Base-by-base conservation (phyloP, 805 yeast species). In the Candida chauliodis region DNA sequence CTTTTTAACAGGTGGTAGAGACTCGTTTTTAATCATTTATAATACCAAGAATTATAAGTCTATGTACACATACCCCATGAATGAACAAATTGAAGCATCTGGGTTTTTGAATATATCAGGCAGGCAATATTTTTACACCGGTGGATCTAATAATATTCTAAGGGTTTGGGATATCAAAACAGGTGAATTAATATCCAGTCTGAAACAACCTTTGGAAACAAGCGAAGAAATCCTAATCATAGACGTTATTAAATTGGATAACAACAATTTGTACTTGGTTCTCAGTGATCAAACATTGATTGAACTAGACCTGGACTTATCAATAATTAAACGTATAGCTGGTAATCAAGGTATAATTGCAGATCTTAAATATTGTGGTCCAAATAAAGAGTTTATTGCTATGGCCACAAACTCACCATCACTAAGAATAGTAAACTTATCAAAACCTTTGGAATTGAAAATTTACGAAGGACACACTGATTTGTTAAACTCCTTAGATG, bases 281-380 rank as follows among this genome's bases (percentile, higher is more conserved):
- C 52, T 83, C 10, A 84, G 95, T 25, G 99, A 93, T 63, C 98
- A 93, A 61, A 83, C 96, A 0, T 60, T 93, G 11, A 69, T 73
- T 19, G 68, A 76, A 46, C 55, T 80, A 17, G 70, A 71, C 37
- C 54, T 8, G 41, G 23, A 30, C 8, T 23, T 34, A 7, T 43
- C 38, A 14, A 55, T 75, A 2, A 50, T 59, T 6, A 68, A 79
- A 39, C 72, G 78, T 29, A 70, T 89, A 49, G 93, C 96, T 1
- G 97, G 97, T 49, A 89, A 89, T 59, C 96, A 91, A 61, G 98
- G 97, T 41, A 91, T 93, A 18, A 81, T 93, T 51, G 95, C 96
- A 2, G 98, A 91, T 56, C 73, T 89, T 66, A 76, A 79, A 48
- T 83, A 79, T 52, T 82, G 81, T 22, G 93, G 93, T 0, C 86